Evolutionary conservation across 768 basidiomycete genomes (phyloP), one percentile per base, ranked within the genome.

Genomic region (Gyrodon lividus): DNA sequence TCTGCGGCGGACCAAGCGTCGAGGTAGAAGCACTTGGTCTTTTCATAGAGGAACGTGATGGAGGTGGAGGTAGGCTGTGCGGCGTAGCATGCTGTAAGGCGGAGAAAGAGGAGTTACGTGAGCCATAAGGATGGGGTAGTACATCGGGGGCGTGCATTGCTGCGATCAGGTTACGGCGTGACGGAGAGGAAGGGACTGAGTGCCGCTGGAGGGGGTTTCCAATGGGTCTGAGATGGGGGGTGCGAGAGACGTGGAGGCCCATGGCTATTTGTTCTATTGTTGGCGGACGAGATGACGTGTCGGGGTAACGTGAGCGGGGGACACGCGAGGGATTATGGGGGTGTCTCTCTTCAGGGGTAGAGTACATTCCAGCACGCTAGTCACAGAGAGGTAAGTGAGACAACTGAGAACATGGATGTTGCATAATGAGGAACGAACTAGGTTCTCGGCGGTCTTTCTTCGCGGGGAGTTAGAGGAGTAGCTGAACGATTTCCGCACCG

Each of bases 251-350:
- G 66, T 89, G 87, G 20, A 89, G 75, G 17, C 87, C 87, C 86
- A 89, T 89, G 13, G 85, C 83, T 54, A 89, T 89, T 69, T 89
- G 87, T 60, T 86, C 82, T 35, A 87, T 77, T 42, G 82, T 84
- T 1, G 87, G 87, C 14, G 78, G 81, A 19, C 72, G 63, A 22
- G 71, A 51, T 23, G 74, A 56, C 24, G 76, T 66, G 54, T 76
- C 73, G 43, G 63, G 64, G 53, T 70, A 61, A 52, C 70, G 77
- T 45, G 74, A 62, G 51, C 61, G 69, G 39, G 73, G 52, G 46
- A 70, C 66, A 56, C 67, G 73, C 51, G 75, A 65, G 24, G 60
- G 57, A 4, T 60, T 52, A 53, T 60, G 43, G 20, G 66, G 41
- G 52, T 59, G 59, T 50, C 70, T 66, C 57, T 77, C 76, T 40